Evolutionary conservation across 768 basidiomycete species (phyloP), one percentile per base, ranked within the genome.

Genomic region (Collybia sordida): DNA sequence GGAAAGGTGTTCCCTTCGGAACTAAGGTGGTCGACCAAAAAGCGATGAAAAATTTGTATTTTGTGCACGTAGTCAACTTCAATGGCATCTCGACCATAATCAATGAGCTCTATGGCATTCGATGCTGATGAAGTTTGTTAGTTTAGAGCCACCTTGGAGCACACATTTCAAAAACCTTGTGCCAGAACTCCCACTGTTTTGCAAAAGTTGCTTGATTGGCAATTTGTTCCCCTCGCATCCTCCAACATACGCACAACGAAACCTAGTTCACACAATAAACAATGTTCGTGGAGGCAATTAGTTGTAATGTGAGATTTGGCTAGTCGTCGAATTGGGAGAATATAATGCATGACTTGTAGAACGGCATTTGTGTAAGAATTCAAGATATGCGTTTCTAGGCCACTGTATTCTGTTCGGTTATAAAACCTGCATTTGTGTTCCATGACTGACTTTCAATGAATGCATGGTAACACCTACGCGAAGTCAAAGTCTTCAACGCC

Each of bases 401-500:
- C 97, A 47, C 93, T 95, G 59, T 81, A 93, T 17, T 80, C 65
- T 0, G 97, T 98, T 63, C 84, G 85, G 67, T 99, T 99, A 71
- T 94, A 98, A 65, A 92, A 98, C 2, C 93, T 95, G 52, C 2
- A 52, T 14, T 12, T 36, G 28, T 25, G 23, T 46, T 45, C 42
- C 50, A 17, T 43, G 34, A 49, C 37, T 36, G 12, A 21, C 3
- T 38, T n/a, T 6, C 7, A 15, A 27, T 15, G 36, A 27, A 17
- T 23, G 44, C 39, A 21, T 23, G 1, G 31, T 12, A n/a, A 23
- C 41, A 35, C 79, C 49, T 64, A 93, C 94, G 81, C 96, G 61
- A 99, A 99, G 68, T 99, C 97, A 61, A 99, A 99, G 67, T 99
- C 96, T 64, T 98, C 96, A 15, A 98, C 92, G 3, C 96, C 96